Evolutionary conservation across 345 rosid genomes (phyloP).

Genomic region (Acer saccharum): DNA sequence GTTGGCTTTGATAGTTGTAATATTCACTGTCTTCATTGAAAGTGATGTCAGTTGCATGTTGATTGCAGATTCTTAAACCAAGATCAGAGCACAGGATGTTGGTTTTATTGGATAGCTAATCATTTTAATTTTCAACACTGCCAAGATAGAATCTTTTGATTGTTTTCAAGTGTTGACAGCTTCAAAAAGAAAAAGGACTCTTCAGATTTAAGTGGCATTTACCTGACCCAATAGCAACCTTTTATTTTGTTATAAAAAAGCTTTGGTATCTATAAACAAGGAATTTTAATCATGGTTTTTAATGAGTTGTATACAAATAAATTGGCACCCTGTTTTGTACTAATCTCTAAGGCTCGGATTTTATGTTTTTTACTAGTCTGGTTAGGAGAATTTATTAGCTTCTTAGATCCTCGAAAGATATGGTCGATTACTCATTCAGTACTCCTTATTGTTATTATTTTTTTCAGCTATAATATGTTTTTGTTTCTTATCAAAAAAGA

Average conservation of each 20-base stretch:
- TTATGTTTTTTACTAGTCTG: background rate
- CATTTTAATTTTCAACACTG: background rate
- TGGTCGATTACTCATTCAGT: background rate
- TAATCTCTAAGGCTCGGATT: background rate
- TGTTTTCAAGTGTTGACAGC: background rate
- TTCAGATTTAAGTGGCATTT: slow-evolving; percentile 12
- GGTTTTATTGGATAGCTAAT: slow-evolving; percentile 2
- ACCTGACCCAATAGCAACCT: background rate
- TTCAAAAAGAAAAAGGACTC: slow-evolving; percentile 1
- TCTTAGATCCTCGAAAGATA: background rate
- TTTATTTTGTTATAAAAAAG: background rate
- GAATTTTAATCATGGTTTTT: background rate
- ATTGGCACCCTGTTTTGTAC: background rate
- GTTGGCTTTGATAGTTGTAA: background rate
- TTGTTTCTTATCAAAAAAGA: background rate
- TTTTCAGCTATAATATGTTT: background rate
- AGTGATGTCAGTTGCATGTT: slow-evolving; percentile 14
- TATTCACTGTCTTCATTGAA: background rate
- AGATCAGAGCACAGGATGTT: slow-evolving; percentile 13
- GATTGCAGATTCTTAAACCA: slow-evolving; percentile 9
- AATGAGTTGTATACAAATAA: background rate
- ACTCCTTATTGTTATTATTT: background rate
- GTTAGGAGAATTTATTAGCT: background rate
- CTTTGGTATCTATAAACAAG: background rate
- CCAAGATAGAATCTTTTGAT: slow-evolving; percentile 4